phyloP scores from a whole-genome alignment of 129 eudicot species.

The Saposhnikovia divaricata region DNA sequence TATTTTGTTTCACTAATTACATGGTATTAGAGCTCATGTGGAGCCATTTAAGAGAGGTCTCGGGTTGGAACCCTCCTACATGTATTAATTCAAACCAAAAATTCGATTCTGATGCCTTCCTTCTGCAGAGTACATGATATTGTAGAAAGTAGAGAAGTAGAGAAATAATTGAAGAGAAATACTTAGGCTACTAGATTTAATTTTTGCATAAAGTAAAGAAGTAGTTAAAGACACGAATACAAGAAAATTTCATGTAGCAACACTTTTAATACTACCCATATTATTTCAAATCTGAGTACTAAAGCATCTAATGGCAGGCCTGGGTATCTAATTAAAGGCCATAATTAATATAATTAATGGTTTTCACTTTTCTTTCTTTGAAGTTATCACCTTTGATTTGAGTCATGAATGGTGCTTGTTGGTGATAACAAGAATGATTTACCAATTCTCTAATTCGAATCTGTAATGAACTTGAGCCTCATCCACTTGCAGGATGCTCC shows the following conservation, averaged over 20 bases:
- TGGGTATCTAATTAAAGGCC: background rate
- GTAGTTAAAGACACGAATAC: background rate
- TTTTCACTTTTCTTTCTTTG: background rate
- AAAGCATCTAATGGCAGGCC: background rate
- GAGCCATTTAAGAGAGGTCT: background rate
- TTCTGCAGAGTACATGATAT: background rate
- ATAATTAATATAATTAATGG: background rate
- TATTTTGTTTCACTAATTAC: too few relatives aligned
- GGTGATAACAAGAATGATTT: background rate
- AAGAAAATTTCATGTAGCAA: background rate
- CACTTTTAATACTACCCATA: background rate
- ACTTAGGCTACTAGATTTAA: background rate
- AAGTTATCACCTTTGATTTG: background rate
- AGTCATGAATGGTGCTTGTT: background rate
- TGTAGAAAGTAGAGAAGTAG: constrained; percentile 1
- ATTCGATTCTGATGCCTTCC: background rate
- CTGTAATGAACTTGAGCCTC: constrained; percentile 5
- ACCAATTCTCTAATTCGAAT: background rate
- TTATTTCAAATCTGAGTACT: background rate
- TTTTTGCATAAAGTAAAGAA: background rate
- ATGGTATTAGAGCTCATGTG: background rate
- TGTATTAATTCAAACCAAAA: background rate
- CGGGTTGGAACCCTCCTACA: background rate
- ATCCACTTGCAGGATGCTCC: constrained; percentile 61
- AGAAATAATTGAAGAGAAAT: background rate